phyloP scores from a whole-genome alignment of 352 stramenopile genomes.

The Phytophthora ramorum region DNA sequence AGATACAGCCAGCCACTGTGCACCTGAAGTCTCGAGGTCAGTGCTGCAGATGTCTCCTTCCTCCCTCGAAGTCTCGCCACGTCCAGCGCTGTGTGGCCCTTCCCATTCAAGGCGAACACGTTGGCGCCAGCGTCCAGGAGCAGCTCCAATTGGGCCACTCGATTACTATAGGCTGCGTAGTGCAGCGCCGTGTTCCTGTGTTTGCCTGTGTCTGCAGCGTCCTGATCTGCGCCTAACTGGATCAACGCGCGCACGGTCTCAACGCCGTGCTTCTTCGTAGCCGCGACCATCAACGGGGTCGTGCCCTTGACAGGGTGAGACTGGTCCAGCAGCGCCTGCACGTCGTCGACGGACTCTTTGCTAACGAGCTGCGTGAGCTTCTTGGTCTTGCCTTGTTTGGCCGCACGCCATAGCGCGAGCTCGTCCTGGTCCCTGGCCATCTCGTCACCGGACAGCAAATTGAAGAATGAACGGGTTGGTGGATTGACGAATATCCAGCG shows the following conservation, averaged over 20 bases:
- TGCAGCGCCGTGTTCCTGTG: conserved; percentile 73
- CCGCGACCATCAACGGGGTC: conserved; percentile 79
- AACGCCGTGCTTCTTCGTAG: conserved; percentile 51
- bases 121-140: conserved; percentile 58
- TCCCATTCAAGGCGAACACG: conserved; percentile 56
- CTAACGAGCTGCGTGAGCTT: conserved; percentile 37
- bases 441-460: conserved; percentile 21
- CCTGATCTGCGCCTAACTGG: conserved; percentile 59
- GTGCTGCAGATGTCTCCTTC: conserved; percentile 44
- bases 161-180: conserved; percentile 66
- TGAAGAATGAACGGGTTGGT: conserved; percentile 22
- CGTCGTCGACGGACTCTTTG: conserved; percentile 17
- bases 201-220: conserved; percentile 43
- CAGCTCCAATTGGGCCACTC: conserved; percentile 55
- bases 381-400: conserved; percentile 38
- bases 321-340: conserved; percentile 42
- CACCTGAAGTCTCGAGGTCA: conserved; percentile 58
- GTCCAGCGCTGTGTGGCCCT: conserved; percentile 67
- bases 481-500: conserved; percentile 25
- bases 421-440: conserved; percentile 30
- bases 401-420: conserved; percentile 33
- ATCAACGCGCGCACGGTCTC: conserved; percentile 61
- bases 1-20: conserved; percentile 70
- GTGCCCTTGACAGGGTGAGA: conserved; percentile 58
- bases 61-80: conserved; percentile 57